Evolutionary conservation across 2,329 filamentous ascomycete genomes (phyloP).

Genomic region (Thyridium curvatum): DNA sequence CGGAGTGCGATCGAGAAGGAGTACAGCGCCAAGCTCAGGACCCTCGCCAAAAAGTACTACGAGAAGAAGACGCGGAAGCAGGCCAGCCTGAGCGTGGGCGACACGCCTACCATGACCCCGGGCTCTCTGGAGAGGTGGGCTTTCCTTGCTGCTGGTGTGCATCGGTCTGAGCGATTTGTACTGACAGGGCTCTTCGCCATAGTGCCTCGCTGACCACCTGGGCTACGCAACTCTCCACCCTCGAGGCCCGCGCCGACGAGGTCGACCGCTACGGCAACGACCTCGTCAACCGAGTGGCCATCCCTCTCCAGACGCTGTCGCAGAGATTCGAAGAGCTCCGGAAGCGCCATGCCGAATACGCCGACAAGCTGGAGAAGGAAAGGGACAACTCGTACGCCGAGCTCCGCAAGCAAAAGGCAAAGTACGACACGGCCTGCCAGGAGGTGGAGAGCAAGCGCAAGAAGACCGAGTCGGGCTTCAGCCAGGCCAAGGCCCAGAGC

Average conservation of each 20-base stretch:
- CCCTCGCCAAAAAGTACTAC: conserved; percentile 90
- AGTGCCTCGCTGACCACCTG: conserved; percentile 95
- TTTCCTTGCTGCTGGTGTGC: conserved; percentile 2
- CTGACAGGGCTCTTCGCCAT: conserved; percentile 13
- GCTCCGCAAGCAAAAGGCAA: conserved; percentile 82
- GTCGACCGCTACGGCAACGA: conserved; percentile 81
- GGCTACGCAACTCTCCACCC: conserved; percentile 85
- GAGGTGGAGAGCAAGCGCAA: conserved; percentile 92
- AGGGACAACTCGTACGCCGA: conserved; percentile 78
- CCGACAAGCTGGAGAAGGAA: conserved; percentile 82
- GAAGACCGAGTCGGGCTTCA: conserved; percentile 90
- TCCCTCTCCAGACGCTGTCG: conserved; percentile 72
- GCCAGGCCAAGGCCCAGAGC: conserved; percentile 86
- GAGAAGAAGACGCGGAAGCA: conserved; percentile 90
- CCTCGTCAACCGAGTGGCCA: conserved; percentile 73
- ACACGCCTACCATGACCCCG: conserved; percentile 86
- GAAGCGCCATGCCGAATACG: conserved; percentile 69
- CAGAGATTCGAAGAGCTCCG: conserved; percentile 82
- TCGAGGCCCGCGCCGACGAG: conserved; percentile 82
- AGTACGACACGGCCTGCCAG: conserved; percentile 89
- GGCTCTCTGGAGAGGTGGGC: conserved; percentile 81
- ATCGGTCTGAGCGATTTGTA: conserved; percentile 5
- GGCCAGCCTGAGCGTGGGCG: conserved; percentile 77
- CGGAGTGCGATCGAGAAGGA: conserved; percentile 93
- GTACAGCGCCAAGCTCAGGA: conserved; percentile 81